Base-by-base conservation (phyloP, 768 basidiomycete genomes). In the Lactarius trivialis region DNA sequence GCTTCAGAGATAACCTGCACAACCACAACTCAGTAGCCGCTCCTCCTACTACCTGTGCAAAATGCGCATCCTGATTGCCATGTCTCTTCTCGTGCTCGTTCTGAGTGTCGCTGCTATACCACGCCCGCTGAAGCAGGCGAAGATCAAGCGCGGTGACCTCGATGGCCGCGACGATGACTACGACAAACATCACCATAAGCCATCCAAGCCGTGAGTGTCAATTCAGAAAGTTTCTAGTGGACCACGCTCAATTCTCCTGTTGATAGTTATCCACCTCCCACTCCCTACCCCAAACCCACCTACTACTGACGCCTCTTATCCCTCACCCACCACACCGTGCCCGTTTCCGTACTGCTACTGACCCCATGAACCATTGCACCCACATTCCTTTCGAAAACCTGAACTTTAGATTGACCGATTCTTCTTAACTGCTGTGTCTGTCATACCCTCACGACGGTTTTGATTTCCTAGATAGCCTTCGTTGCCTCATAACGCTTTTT, bases 121-220 rank as follows among this genome's bases (percentile, higher is more conserved):
- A 12, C 69, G 65, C 61, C 55, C 58, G 17, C 69, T 73, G 32
- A 73, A 73, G 52, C 73, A 74, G 66, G 67, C 60, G 32, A 66
- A 66, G 58, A 51, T 68, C 41, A 68, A 67, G 64, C 70, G 72
- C 51, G 69, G 69, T 26, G 70, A 49, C 19, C 43, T n/a, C 5
- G 12, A 53, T 0, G 21, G 53, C 14, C 60, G 41, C 39, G 15
- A 1, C 3, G 6, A 6, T 1, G 7, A n/a, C 8, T 1, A 24
- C 2, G 5, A 21, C 19, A 30, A 43, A 12, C n/a, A 21, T 34
- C 33, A 30, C 30, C 7, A 1, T 12, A 43, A 57, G 39, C 50
- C 56, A 24, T 49, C 36, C 14, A 24, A 30, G n/a, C 5, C 3
- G 57, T 63, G 54, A 54, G 61, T 58, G 34, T 45, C 36, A 7